Evolutionary conservation across 2,329 filamentous ascomycete genomes (phyloP).

Genomic region (Didymella lethalis): DNA sequence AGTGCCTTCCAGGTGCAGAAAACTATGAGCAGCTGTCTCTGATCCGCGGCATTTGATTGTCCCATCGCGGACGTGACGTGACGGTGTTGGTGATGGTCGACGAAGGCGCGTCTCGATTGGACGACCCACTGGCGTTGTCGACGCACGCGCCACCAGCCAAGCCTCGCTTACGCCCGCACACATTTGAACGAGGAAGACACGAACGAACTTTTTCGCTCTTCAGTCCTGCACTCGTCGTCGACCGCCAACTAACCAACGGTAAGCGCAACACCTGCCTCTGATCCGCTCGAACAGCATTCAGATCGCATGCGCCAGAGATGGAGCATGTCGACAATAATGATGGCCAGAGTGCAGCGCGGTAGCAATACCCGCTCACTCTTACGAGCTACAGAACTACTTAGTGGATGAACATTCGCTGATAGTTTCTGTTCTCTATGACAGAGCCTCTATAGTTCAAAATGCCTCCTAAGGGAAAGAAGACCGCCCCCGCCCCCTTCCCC

Average conservation of each 20-base stretch:
- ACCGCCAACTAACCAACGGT: conserved; percentile 48
- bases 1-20: conserved; percentile 73
- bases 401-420: conserved; percentile 85
- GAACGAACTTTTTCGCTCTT: conserved; percentile 30
- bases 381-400: conserved; percentile 60
- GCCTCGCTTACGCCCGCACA: conserved; percentile 31
- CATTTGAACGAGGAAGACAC: conserved; percentile 18
- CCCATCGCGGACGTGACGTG: conserved; percentile 7
- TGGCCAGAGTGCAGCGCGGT: conserved; percentile 51
- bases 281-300: conserved; percentile 43
- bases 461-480: conserved; percentile 94
- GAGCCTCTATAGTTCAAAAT: conserved; percentile 69
- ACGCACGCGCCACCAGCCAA: conserved; percentile 11
- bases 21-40: conserved; percentile 31
- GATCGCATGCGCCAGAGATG: conserved; percentile 42
- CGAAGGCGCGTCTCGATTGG: conserved; percentile 24
- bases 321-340: conserved; percentile 46
- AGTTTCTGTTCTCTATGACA: conserved; percentile 99
- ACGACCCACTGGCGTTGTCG: conserved; percentile 20
- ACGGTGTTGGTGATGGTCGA: conserved; percentile 12
- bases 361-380: conserved; percentile 50
- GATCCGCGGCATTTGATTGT: conserved; percentile 1
- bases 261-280: conserved; percentile 45
- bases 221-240: conserved; percentile 46
- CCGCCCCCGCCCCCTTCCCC: conserved; percentile 80